Evolutionary conservation across 805 yeast genomes (phyloP).

Genomic region (Lachancea waltii): DNA sequence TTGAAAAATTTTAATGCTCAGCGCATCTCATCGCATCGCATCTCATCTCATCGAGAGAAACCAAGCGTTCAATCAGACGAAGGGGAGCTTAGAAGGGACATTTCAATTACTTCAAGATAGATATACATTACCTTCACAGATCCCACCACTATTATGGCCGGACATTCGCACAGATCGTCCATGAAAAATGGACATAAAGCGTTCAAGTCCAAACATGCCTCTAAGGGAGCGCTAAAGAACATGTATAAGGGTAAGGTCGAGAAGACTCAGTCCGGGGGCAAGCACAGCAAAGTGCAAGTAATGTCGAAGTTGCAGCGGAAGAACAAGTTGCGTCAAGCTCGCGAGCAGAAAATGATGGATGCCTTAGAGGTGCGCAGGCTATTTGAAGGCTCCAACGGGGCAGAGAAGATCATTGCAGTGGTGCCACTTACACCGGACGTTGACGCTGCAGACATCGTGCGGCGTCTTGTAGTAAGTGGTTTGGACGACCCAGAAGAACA

Average conservation of each 20-base stretch:
- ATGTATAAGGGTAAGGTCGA: conserved; percentile 83
- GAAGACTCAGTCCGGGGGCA: conserved; percentile 41
- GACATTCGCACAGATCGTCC: conserved; percentile 79
- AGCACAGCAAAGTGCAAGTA: conserved; percentile 22
- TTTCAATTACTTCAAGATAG: too few species aligned
- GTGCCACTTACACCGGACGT: conserved; percentile 75
- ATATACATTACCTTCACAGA: too few species aligned
- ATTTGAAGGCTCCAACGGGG: conserved; percentile 75
- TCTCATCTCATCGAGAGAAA: background rate
- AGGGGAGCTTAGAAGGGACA: too few species aligned
- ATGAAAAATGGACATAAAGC: conserved; percentile 80
- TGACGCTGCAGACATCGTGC: conserved; percentile 47
- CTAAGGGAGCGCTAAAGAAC: conserved; percentile 81
- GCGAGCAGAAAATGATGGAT: conserved; percentile 60
- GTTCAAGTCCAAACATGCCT: conserved; percentile 85
- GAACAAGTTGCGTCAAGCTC: conserved; percentile 71
- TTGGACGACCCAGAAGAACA: conserved; percentile 34
- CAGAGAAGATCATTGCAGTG: conserved; percentile 76
- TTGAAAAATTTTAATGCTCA: conserved; percentile 1
- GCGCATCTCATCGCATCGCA: conserved; percentile 5
- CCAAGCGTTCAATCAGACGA: background rate
- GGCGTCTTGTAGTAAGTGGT: conserved; percentile 37
- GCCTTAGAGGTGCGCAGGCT: conserved; percentile 55
- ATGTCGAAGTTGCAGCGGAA: conserved; percentile 59
- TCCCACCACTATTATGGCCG: too few species aligned